phyloP scores from a whole-genome alignment of 768 basidiomycete species.

The Tricholoma matsutake region DNA sequence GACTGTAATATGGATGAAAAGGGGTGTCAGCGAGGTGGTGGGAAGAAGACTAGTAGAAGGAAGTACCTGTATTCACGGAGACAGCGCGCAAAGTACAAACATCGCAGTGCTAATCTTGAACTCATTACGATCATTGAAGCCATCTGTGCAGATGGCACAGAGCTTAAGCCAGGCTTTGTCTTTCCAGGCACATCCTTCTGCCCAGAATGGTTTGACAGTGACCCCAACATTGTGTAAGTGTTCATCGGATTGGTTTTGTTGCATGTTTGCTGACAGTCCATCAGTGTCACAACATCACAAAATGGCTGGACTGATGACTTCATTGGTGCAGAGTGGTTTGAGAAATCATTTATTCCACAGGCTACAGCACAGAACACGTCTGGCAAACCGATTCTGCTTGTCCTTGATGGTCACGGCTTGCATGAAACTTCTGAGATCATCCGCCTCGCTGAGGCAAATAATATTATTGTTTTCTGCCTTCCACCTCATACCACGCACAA shows the following conservation, averaged over 20 bases:
- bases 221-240: background rate
- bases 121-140: no score
- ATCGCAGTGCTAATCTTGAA: no score
- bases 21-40: background rate
- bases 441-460: constrained; percentile 23
- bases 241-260: background rate
- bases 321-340: no score
- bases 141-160: background rate
- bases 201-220: constrained; percentile 1
- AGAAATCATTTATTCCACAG: constrained; percentile 33
- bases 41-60: background rate
- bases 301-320: constrained; percentile 42
- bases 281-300: constrained; percentile 27
- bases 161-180: background rate
- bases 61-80: no score
- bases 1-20: no score
- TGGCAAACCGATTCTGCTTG: constrained; percentile 31
- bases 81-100: no score
- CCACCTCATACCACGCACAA: no score
- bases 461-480: no score
- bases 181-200: constrained; percentile 7
- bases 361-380: constrained; percentile 22
- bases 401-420: constrained; percentile 42
- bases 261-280: background rate
- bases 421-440: constrained; percentile 26